phyloP scores from a whole-genome alignment of 495 filamentous ascomycete species.

The Trichocladium antarcticum region DNA sequence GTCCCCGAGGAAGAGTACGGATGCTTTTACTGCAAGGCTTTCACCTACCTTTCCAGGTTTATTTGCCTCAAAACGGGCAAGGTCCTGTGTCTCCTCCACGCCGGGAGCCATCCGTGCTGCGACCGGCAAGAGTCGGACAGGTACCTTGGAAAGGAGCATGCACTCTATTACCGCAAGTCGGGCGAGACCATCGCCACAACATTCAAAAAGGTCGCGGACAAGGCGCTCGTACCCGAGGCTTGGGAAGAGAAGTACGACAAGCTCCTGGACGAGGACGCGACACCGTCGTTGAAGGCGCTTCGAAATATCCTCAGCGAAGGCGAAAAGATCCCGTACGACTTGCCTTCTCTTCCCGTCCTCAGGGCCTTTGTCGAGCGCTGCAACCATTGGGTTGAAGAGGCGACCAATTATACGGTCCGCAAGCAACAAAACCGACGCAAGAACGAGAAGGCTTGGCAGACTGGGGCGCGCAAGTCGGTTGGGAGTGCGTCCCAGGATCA shows the following conservation, averaged over 20 bases:
- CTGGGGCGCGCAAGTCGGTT: constrained; percentile 48
- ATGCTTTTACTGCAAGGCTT: constrained; percentile 85
- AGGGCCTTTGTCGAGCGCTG: constrained; percentile 85
- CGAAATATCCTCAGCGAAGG: constrained; percentile 82
- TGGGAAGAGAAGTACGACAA: constrained; percentile 90
- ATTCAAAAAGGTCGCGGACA: constrained; percentile 71
- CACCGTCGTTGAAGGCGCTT: constrained; percentile 75
- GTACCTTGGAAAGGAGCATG: constrained; percentile 52
- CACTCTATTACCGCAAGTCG: constrained; percentile 61
- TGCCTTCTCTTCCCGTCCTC: constrained; percentile 72
- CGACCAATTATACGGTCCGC: constrained; percentile 89
- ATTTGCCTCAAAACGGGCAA: constrained; percentile 67
- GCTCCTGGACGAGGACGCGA: constrained; percentile 67
- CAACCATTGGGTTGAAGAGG: constrained; percentile 97
- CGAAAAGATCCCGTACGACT: constrained; percentile 90
- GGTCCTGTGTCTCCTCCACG: constrained; percentile 66
- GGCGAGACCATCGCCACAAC: constrained; percentile 55
- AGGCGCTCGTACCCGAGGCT: constrained; percentile 69
- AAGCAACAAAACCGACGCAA: constrained; percentile 98
- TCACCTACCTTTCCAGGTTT: constrained; percentile 83
- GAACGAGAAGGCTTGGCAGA: constrained; percentile 86
- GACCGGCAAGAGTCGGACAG: constrained; percentile 49
- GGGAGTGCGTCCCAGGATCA: constrained; percentile 57
- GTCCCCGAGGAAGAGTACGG: constrained; percentile 81
- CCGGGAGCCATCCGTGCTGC: constrained; percentile 70